A percentile compares a stretch with the other conserved stretches of the same genome.
Conservation (phyloP, 495 filamentous ascomycete species). For the Hypoxylon perforatum region DNA sequence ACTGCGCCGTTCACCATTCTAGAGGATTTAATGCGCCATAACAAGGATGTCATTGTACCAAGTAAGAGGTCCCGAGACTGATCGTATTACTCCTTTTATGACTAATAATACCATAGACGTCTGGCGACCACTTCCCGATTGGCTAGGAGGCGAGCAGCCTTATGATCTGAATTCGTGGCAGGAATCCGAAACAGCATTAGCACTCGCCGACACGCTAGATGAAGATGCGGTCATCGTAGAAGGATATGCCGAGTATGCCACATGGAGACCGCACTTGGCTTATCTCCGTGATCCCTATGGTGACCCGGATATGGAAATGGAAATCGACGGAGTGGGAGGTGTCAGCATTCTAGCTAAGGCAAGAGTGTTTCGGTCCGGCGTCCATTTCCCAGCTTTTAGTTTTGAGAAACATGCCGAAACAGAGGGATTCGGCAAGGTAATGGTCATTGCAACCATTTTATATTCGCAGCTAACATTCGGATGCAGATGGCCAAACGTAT, state of each 20-base stretch:
- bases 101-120: constrained; percentile 72
- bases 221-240: constrained; percentile 99
- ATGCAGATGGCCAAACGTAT: constrained; percentile 95
- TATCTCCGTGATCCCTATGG: constrained; percentile 98
- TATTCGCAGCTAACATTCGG: constrained; percentile 45
- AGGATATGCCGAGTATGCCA: constrained; percentile 98
- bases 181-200: constrained; percentile 95
- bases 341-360: constrained; percentile 98
- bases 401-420: constrained; percentile 99
- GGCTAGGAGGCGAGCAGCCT: constrained; percentile 98
- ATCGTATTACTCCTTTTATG: neutral
- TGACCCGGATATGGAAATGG: constrained; percentile 99
- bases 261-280: constrained; percentile 96
- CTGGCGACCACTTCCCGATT: constrained; percentile 97
- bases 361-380: constrained; percentile 90
- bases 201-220: constrained; percentile 92
- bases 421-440: constrained; percentile 97
- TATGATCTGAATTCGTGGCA: constrained; percentile 99
- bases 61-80: constrained; percentile 69
- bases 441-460: constrained; percentile 6
- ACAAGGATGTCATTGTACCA: constrained; percentile 98
- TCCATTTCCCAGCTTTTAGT: constrained; percentile 98
- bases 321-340: constrained; percentile 96
- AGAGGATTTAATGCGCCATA: constrained; percentile 98
- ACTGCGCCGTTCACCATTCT: constrained; percentile 96